phyloP scores from a whole-genome alignment of 805 yeast species.

The Candida sonorensis region DNA sequence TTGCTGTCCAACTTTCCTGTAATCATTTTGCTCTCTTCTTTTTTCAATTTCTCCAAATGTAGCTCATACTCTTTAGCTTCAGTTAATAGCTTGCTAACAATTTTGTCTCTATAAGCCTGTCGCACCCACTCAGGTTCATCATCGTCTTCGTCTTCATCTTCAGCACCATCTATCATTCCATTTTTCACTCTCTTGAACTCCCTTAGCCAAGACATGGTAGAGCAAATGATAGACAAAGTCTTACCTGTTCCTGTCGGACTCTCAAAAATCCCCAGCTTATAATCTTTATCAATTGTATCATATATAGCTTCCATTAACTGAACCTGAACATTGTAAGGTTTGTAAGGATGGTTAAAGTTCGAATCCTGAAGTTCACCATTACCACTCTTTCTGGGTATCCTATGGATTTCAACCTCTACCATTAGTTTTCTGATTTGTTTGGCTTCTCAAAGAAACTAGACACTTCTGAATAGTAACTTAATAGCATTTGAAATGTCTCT shows the following conservation, averaged over 20 bases:
- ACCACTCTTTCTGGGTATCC: neutral
- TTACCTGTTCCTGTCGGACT: constrained; percentile 96
- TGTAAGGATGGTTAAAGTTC: constrained; percentile 65
- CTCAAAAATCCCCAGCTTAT: constrained; percentile 76
- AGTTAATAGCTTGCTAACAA: constrained; percentile 22
- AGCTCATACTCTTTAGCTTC: constrained; percentile 34
- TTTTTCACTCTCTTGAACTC: constrained; percentile 31
- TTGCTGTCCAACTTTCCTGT: constrained; percentile 17
- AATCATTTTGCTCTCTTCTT: constrained; percentile 18
- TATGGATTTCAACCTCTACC: constrained; percentile 18
- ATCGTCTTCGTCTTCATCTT: constrained; percentile 29
- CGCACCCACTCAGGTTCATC: constrained; percentile 38
- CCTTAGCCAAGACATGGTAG: constrained; percentile 73
- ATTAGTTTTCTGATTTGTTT: too few relatives aligned
- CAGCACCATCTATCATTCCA: constrained; percentile 11
- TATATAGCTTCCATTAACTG: constrained; percentile 74
- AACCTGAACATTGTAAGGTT: constrained; percentile 73
- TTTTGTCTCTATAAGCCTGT: constrained; percentile 26
- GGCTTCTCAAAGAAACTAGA: too few relatives aligned
- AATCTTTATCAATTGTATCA: constrained; percentile 42
- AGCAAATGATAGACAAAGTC: constrained; percentile 79
- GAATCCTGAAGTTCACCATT: neutral
- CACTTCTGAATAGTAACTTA: too few relatives aligned
- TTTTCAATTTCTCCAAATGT: constrained; percentile 31
- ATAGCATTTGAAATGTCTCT: too few relatives aligned